Conservation (phyloP, 257 asterid genomes). For the Datura wrightii region DNA sequence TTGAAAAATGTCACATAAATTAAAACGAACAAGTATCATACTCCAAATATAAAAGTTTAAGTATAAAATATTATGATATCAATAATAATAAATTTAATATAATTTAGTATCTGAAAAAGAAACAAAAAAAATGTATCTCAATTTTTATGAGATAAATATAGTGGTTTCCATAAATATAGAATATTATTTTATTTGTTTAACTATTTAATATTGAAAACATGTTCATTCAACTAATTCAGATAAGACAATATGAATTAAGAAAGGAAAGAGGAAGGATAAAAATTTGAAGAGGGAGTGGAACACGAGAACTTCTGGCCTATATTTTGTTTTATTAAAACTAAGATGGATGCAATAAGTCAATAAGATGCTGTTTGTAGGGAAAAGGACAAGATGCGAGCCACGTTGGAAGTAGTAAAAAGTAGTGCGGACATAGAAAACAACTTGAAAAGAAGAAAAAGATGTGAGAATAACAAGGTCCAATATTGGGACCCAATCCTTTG, state of each 20-base stretch:
- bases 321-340: not conserved
- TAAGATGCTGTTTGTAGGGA: conserved; percentile 51
- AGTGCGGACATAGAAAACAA: conserved; percentile 14
- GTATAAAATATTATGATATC: too few species aligned
- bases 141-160: too few species aligned
- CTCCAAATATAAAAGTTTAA: too few species aligned
- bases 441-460: not conserved
- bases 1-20: too few species aligned
- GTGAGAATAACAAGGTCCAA: conserved; percentile 41
- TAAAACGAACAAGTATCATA: too few species aligned
- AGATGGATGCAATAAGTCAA: conserved; percentile 34
- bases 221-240: too few species aligned
- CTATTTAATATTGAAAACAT: not conserved
- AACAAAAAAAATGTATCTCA: too few species aligned
- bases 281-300: not conserved
- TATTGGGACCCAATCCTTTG: conserved; percentile 59
- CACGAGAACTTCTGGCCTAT: not conserved
- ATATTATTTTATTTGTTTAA: too few species aligned
- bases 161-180: too few species aligned
- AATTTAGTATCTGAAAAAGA: too few species aligned
- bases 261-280: not conserved
- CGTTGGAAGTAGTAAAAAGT: conserved; percentile 49
- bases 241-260: too few species aligned
- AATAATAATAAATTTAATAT: too few species aligned
- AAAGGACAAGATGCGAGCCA: conserved; percentile 59